Conservation (phyloP, 768 basidiomycete genomes). For the Rhodocollybia butyracea region DNA sequence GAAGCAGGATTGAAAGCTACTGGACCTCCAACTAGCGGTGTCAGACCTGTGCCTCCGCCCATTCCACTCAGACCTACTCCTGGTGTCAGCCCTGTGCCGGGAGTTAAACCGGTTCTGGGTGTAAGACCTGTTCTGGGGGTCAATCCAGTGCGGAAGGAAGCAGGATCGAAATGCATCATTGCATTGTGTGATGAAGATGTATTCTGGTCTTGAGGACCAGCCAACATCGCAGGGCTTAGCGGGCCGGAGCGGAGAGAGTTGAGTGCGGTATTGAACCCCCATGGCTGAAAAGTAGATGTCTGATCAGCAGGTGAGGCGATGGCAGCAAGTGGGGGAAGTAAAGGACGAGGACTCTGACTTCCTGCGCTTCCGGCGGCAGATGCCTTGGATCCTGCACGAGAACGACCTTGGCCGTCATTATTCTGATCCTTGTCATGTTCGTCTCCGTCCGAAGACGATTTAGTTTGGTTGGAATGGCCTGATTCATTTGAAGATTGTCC, state of each 20-base stretch:
- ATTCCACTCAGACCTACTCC: conserved; percentile 84
- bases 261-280: conserved; percentile 62
- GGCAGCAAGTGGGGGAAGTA: conserved; percentile 78
- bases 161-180: conserved; percentile 61
- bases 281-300: conserved; percentile 48
- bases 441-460: neutral
- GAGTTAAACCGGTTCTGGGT: conserved; percentile 80
- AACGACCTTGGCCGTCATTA: neutral
- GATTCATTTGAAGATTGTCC: conserved; percentile 29
- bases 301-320: conserved; percentile 69
- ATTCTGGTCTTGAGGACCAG: conserved; percentile 66
- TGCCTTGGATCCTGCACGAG: conserved; percentile 28
- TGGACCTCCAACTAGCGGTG: conserved; percentile 74
- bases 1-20: conserved; percentile 80
- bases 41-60: conserved; percentile 69
- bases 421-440: conserved; percentile 1
- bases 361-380: conserved; percentile 25
- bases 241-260: conserved; percentile 85
- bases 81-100: too few species aligned
- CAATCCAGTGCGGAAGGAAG: conserved; percentile 79
- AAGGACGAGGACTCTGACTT: conserved; percentile 45
- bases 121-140: conserved; percentile 87
- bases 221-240: conserved; percentile 93
- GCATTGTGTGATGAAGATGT: conserved; percentile 21
- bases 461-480: conserved; percentile 23